Conservation (phyloP, 345 rosid species). For the Populus pruinosa region DNA sequence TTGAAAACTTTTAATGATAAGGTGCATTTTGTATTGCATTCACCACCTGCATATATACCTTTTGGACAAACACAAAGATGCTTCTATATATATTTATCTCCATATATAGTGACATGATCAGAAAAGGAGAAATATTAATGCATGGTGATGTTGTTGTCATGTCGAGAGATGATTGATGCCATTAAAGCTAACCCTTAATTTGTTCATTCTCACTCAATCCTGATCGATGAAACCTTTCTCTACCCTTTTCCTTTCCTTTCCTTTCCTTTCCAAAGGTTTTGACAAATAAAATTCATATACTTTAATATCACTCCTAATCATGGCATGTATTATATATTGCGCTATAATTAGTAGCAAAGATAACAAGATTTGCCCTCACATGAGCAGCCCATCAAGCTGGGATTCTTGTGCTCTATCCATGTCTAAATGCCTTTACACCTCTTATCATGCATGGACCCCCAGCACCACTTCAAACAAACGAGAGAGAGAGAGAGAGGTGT, state of each 20-base stretch:
- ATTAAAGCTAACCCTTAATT: not conserved
- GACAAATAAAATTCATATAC: constrained; percentile 38
- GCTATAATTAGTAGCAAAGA: constrained; percentile 28
- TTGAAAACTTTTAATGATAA: not conserved
- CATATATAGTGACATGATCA: not conserved
- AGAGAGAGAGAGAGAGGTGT: constrained; percentile 32
- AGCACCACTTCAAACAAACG: constrained; percentile 1
- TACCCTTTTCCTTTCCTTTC: not conserved
- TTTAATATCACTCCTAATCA: constrained; percentile 45
- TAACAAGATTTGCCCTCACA: constrained; percentile 23
- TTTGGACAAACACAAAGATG: not conserved
- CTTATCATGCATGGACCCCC: constrained; percentile 34
- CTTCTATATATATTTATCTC: not conserved
- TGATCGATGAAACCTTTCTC: not conserved
- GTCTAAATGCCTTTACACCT: constrained; percentile 37
- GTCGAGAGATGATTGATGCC: constrained; percentile 7
- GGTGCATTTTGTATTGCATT: constrained; percentile 5
- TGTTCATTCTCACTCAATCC: not conserved
- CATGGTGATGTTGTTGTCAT: constrained; percentile 8
- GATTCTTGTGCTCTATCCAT: constrained; percentile 14
- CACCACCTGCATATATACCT: not conserved
- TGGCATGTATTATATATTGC: constrained; percentile 25
- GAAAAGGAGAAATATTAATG: not conserved
- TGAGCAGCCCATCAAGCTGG: constrained; percentile 21
- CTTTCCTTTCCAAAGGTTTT: constrained; percentile 3